Percentiles rank a stretch among this genome's conserved stretches.
phyloP scores from a whole-genome alignment of 2,329 filamentous ascomycete species.

The Knoxdaviesia capensis region DNA sequence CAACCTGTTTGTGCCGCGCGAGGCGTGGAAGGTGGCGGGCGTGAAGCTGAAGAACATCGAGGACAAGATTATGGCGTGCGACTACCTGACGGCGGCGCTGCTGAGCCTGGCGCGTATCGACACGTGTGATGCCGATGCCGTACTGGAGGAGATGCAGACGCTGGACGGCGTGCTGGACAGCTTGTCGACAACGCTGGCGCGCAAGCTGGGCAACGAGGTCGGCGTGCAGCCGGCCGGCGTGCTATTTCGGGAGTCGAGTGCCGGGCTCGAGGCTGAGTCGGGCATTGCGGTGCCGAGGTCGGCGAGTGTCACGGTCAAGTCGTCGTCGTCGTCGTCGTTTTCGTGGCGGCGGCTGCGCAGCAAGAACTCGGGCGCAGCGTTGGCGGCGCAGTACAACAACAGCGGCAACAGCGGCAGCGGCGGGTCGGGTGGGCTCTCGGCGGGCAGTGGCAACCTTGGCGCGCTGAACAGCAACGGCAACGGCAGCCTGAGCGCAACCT shows the following conservation, averaged over 20 bases:
- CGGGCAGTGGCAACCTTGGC: no score
- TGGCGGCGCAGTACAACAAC: constrained; percentile 26
- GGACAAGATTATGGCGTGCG: constrained; percentile 84
- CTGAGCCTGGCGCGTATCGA: constrained; percentile 70
- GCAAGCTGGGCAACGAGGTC: constrained; percentile 85
- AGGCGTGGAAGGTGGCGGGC: constrained; percentile 85
- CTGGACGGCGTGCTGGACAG: constrained; percentile 75
- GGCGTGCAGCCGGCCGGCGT: constrained; percentile 55
- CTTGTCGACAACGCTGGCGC: constrained; percentile 53
- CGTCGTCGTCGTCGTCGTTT: constrained; percentile 29
- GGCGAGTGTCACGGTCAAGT: constrained; percentile 47
- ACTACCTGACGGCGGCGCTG: constrained; percentile 74
- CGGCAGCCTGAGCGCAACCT: constrained; percentile 15
- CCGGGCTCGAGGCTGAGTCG: constrained; percentile 22
- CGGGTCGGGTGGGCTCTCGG: no score
- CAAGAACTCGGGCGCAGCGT: constrained; percentile 59
- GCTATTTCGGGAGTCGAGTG: constrained; percentile 53
- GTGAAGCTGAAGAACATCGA: constrained; percentile 84
- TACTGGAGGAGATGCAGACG: constrained; percentile 84
- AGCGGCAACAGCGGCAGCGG: constrained; percentile 5
- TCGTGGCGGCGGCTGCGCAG: constrained; percentile 80
- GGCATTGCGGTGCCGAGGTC: constrained; percentile 26
- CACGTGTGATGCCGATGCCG: constrained; percentile 73
- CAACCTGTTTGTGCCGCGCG: constrained; percentile 76
- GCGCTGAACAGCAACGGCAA: no score